Percentiles rank a stretch among this genome's conserved stretches.
Evolutionary conservation across 108 stramenopile genomes (phyloP).

Genomic region (Epithemia pelagica): DNA sequence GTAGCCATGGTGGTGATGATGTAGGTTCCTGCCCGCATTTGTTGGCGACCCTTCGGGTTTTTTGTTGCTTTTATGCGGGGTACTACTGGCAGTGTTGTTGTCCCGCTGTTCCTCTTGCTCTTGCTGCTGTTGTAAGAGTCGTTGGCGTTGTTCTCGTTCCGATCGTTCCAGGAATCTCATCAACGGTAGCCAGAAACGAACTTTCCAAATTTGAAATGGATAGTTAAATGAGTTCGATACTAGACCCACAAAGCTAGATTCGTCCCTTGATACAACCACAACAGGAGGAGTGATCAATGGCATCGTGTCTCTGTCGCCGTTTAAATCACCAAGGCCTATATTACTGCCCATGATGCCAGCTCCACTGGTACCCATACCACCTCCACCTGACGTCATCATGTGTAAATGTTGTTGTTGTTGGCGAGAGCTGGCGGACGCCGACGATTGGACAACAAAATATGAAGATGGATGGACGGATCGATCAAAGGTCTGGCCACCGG

Average conservation of each 20-base stretch:
- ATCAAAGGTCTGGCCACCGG: slow-evolving; percentile 45
- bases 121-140: slow-evolving; percentile 1
- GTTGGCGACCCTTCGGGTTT: too few relatives aligned
- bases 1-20: too few relatives aligned
- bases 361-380: not conserved
- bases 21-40: too few relatives aligned
- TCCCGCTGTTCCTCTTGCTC: slow-evolving; percentile 1
- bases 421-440: not conserved
- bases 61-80: too few relatives aligned
- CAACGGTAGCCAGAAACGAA: not conserved
- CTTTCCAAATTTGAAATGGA: not conserved
- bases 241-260: not conserved
- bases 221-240: not conserved
- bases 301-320: not conserved
- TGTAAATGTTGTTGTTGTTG: not conserved
- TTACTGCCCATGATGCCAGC: not conserved
- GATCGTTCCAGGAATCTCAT: not conserved
- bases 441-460: not conserved
- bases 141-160: not conserved
- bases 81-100: slow-evolving; percentile 1
- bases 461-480: slow-evolving; percentile 17
- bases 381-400: not conserved
- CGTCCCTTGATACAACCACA: not conserved
- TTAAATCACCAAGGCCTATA: not conserved
- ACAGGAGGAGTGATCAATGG: not conserved